Percentiles rank a stretch among this genome's conserved stretches.
These are phyloP conservation scores for Chlamydomonas sp. DNA, from an alignment of 139 green algal species.

Conservation along the genomic window DNA sequence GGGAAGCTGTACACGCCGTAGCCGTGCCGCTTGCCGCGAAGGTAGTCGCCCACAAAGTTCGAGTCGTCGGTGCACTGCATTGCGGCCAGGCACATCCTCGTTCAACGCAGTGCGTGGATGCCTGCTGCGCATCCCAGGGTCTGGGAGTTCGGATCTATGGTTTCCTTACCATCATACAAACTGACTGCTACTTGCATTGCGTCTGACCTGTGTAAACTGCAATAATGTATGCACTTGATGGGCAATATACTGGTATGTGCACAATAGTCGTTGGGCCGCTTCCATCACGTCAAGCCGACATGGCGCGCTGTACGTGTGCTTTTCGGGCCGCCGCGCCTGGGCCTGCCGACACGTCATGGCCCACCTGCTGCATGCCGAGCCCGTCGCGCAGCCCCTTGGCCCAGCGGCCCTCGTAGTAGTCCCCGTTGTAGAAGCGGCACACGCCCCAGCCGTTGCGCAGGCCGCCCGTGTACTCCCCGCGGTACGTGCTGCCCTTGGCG, in stretches of 20 bases:
- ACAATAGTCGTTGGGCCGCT: too few species aligned
- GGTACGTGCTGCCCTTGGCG: conserved; percentile 70
- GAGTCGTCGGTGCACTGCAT: conserved; percentile 74
- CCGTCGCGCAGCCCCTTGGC: conserved; percentile 65
- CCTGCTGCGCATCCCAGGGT: too few species aligned
- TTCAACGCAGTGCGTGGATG: background rate
- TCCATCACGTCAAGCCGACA: too few species aligned
- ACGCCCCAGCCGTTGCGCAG: conserved; percentile 71
- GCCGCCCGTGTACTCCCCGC: conserved; percentile 57
- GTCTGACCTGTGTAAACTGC: too few species aligned
- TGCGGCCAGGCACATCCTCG: background rate
- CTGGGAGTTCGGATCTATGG: too few species aligned
- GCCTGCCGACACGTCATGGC: background rate
- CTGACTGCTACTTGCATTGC: too few species aligned
- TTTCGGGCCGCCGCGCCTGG: background rate
- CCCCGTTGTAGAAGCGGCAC: conserved; percentile 78
- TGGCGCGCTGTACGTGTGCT: too few species aligned
- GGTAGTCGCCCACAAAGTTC: conserved; percentile 79
- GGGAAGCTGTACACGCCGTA: conserved; percentile 75
- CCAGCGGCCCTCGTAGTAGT: conserved; percentile 79
- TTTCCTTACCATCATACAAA: too few species aligned
- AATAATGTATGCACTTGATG: too few species aligned
- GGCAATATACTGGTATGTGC: too few species aligned
- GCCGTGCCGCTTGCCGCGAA: conserved; percentile 72
- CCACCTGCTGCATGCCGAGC: conserved; percentile 76